Conservation (phyloP, 139 green algal genomes). For the Chlorella sp. region DNA sequence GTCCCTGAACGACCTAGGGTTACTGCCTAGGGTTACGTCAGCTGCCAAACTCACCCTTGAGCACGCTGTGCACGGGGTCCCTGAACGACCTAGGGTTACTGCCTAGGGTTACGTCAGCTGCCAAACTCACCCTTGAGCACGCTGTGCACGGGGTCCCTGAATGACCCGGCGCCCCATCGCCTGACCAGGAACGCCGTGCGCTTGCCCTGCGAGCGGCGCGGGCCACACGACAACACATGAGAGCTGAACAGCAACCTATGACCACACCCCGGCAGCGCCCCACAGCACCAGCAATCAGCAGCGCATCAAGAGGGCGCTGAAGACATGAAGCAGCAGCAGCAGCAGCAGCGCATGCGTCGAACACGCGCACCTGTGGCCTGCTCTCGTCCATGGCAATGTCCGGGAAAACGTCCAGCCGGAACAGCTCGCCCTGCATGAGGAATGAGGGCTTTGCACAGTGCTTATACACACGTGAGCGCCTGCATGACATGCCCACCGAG, state of each 20-base stretch:
- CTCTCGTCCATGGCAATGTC: conserved; percentile 31
- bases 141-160: conserved; percentile 23
- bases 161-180: conserved; percentile 40
- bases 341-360: background rate
- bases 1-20: background rate
- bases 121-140: conserved; percentile 23
- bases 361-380: conserved; percentile 5
- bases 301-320: background rate
- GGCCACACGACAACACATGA: too few relatives aligned
- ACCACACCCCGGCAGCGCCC: background rate
- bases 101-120: background rate
- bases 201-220: conserved; percentile 21
- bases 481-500: too few relatives aligned
- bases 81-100: background rate
- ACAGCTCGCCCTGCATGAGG: conserved; percentile 26
- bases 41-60: conserved; percentile 17
- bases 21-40: background rate
- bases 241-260: too few relatives aligned
- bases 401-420: conserved; percentile 35
- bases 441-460: too few relatives aligned
- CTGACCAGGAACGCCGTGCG: conserved; percentile 32
- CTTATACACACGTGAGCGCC: too few relatives aligned
- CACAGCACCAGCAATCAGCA: background rate
- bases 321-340: too few relatives aligned
- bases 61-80: conserved; percentile 19